Evolutionary conservation across 345 rosid genomes (phyloP), one percentile per base, ranked within the genome.

Genomic region (Bruguiera parviflora): DNA sequence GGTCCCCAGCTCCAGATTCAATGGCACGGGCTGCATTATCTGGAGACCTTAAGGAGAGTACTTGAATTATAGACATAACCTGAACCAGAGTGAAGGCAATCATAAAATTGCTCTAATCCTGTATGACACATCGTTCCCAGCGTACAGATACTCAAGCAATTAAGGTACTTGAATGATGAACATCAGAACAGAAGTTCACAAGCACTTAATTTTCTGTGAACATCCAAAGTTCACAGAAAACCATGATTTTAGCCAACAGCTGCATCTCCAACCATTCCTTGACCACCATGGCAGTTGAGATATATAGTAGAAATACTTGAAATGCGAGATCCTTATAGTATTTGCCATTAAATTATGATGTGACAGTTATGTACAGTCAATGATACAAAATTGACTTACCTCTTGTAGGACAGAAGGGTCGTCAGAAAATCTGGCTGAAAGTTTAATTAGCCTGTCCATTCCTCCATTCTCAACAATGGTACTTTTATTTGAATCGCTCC

Each of bases 1-100:
- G 78, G 67, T 94, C 97, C 62, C 97, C 98, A 11, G 96, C 96
- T 73, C 98, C 98, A 5, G 96, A 92, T 84, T 89, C 97, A 62
- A 89, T 78, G 29, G 99, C 97, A 57, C 84, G 75, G 68, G 89
- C 83, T 70, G 96, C 96, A 70, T 87, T 91, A 27, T 88, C 92
- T 6, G 97, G 92, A 66, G 92, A 87, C 80, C 99, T 88, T 80
- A 95, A 79, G 78, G 87, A 95, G 72, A 95, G 85, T 49, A 90
- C 85, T 32, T 90, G 79, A 32, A 95, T 80, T 66, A 88, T 62
- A 18, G 84, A 67, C 96, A 95, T 90, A 20, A 90, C 96, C 99
- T 92, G 77, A 69, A 63, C 6, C 59, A 62, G 24, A 16, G 43
- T 13, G 9, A n/a, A 21, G 35, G 51, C n/a, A 7, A 2, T 53